Base-by-base conservation (phyloP, 73 alveolate genomes). In the Effrenium voratum region DNA sequence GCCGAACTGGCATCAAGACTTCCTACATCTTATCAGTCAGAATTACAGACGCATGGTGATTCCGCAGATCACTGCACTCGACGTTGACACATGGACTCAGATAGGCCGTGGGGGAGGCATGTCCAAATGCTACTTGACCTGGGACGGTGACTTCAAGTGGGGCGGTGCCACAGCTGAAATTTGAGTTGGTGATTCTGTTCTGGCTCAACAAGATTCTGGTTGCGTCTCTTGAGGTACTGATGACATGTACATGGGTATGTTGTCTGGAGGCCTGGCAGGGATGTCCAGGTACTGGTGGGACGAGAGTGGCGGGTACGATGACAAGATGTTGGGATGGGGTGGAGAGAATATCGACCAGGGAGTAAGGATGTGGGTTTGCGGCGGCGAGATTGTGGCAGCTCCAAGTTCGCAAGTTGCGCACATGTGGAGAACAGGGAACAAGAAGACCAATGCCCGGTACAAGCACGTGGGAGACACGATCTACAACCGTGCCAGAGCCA, bases 101-200 rank as follows among this genome's bases (percentile, higher is more conserved):
- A 73, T 92, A 13, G 92, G 92, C 63, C 41, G 91, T 52, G 98
- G 98, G 16, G 98, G 98, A 43, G 98, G 98, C 41, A 92, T 72
- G 90, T 92, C 98, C 55, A 92, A 92, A 66, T 92, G 98, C 81
- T 92, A 92, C 49, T 66, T 92, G 41, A 92, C 98, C 8, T 92
- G 98, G 98, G 98, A 92, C 34, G 98, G 98, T 22, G 98, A 92
- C 91, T 92, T 92, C 98, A 92, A 92, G 66, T 92, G 98, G 98
- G 98, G 98, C 15, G 97, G 97, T 59, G 57, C 55, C 81, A 45
- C 45, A 32, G 91, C 91, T 46, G 28, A 45, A 80, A 3, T 30
- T 8, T 22, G 79, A 5, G 49, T 63, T 52, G 55, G n/a, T 16
- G 47, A 16, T 1, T 3, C 10, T 34, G 16, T 73, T 8, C 8